These are phyloP conservation scores for Fusarium cicatricum DNA, from an alignment of 2,329 filamentous ascomycete genomes.

Conservation along the genomic window DNA sequence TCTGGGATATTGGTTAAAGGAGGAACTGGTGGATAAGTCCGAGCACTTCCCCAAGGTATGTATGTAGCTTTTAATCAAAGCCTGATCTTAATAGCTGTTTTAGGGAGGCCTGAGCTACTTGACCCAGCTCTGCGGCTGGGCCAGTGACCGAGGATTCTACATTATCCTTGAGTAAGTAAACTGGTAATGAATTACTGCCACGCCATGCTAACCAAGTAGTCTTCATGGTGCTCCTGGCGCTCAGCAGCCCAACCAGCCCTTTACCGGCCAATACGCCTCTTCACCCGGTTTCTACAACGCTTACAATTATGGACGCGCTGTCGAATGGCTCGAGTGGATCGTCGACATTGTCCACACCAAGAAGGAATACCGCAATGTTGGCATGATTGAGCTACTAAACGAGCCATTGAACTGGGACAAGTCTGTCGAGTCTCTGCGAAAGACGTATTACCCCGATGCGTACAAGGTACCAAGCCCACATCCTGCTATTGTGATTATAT, in stretches of 20 bases:
- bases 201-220: conserved; percentile 8
- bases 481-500: accelerated
- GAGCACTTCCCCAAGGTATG: conserved; percentile 57
- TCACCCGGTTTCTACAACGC: conserved; percentile 62
- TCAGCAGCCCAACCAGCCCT: conserved; percentile 55
- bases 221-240: conserved; percentile 61
- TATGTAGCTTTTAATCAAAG: too few relatives aligned
- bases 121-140: conserved; percentile 56
- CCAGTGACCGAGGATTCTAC: conserved; percentile 58
- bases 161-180: conserved; percentile 56
- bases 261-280: conserved; percentile 52
- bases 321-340: conserved; percentile 65
- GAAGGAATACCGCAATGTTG: conserved; percentile 60
- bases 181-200: accelerated
- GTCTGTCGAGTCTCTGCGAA: conserved; percentile 30
- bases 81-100: not conserved
- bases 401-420: conserved; percentile 35
- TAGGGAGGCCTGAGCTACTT: conserved; percentile 55
- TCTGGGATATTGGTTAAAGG: conserved; percentile 64
- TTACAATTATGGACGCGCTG: conserved; percentile 64
- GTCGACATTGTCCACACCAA: conserved; percentile 59
- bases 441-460: conserved; percentile 33
- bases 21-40: conserved; percentile 56
- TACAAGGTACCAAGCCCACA: conserved; percentile 17
- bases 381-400: conserved; percentile 62